Conservation (phyloP, 2,329 filamentous ascomycete genomes). For the Biscogniauxia mediterranea region DNA sequence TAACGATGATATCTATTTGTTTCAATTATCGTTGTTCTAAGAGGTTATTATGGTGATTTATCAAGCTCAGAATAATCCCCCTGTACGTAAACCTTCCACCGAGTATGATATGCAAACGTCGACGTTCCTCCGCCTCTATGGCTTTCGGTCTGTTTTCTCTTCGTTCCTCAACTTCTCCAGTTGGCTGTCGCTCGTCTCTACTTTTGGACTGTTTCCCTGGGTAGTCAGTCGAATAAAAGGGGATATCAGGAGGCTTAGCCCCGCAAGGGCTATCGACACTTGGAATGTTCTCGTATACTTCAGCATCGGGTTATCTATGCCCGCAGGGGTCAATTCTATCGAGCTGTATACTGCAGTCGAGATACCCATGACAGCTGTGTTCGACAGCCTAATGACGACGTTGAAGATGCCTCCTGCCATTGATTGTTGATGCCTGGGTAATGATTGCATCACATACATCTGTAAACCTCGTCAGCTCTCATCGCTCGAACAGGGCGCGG, state of each 20-base stretch:
- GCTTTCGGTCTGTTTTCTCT: conserved; percentile 4
- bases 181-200: conserved; percentile 10
- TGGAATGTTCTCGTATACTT: conserved; percentile 53
- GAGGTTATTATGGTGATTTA: too few species aligned
- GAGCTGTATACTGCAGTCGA: conserved; percentile 60
- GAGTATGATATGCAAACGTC: not conserved
- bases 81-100: not conserved
- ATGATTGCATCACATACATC: conserved; percentile 68
- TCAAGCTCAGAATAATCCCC: not conserved
- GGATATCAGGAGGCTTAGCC: conserved; percentile 43
- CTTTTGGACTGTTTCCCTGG: conserved; percentile 41
- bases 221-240: conserved; percentile 53
- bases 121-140: not conserved
- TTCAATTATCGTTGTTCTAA: too few species aligned
- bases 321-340: conserved; percentile 35
- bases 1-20: too few species aligned
- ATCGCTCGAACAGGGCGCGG: not conserved
- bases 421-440: conserved; percentile 61
- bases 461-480: conserved; percentile 29
- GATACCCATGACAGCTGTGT: conserved; percentile 59
- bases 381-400: conserved; percentile 59
- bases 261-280: conserved; percentile 45
- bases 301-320: conserved; percentile 40
- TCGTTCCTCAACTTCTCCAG: conserved; percentile 5
- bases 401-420: conserved; percentile 68